Evolutionary conservation across 345 rosid genomes (phyloP), one percentile per base, ranked within the genome.

Genomic region (Hibiscus syriacus): DNA sequence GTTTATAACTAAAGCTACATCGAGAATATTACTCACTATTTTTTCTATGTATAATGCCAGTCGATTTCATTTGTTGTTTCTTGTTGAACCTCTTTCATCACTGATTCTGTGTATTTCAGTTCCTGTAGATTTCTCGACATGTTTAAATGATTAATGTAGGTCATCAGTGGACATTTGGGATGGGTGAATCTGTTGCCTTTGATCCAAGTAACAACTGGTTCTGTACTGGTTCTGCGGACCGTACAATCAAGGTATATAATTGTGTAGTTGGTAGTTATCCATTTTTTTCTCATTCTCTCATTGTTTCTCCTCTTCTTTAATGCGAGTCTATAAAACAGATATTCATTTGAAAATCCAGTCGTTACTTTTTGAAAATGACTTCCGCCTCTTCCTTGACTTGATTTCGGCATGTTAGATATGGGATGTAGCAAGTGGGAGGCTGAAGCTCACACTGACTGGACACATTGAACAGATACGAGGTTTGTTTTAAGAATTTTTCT

Each of bases 191-290:
- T 41, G 62, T 94, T 36, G 97, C 99, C 6, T 94, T 94, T 81
- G 98, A 94, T 81, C 97, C 98, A 2, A 94, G 99, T 81, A 94
- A 91, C 80, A 70, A 81, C 49, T 94, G 98, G 99, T 94, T 94
- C 74, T 89, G 98, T 73, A 91, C 98, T 69, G 99, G 99, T 46
- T 94, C 98, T 72, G 98, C 98, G 8, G 99, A 94, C 76, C 89
- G 97, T 67, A 91, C 97, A 55, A 94, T 75, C 56, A 82, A 77
- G 63, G 63, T 57, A 30, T 57, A 57, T 30, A 56, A 27, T 7
- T 56, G 5, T 29, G 38, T 30, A 14, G 26, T 26, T 2, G 10
- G 59, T 13, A 55, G 3, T 55, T 26, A 26, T 26, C 34, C 32
- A 26, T 1, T 52, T 50, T 52, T 50, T 54, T 55, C 19, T 55